Evolutionary conservation across 441 rosid species (phyloP), one percentile per base, ranked within the genome.

Genomic region (Adansonia grandidieri): DNA sequence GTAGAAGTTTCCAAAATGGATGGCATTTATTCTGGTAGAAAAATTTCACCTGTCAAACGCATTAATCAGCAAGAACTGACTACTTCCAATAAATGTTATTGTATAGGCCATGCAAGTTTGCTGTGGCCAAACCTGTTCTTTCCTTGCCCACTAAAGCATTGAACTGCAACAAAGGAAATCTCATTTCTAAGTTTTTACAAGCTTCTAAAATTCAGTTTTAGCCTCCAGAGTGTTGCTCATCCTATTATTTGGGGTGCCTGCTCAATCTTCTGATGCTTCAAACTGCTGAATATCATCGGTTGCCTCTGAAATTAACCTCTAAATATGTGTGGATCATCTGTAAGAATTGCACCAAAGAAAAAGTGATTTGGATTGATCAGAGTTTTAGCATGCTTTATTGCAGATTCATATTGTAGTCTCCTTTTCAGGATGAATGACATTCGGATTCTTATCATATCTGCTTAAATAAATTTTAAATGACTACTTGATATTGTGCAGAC

Each of bases 401-500:
- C 19, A 37, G 47, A 14, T 51, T 15, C 15, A 51, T 50, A 50
- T 53, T 28, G 22, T 71, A 53, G 6, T 73, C 3, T 73, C 53
- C 28, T 17, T 57, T 57, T 73, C 17, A 19, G 37, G 65, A 57
- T 19, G 37, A 73, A 42, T 37, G 47, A 50, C 57, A 1, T 37
- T 17, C 9, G 65, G n/a, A 14, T 72, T 72, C 48, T 40, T 57
- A 11, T 73, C 9, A 19, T 51, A 19, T 71, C 51, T 17, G 76
- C 48, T 6, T 64, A 64, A 15, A 64, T 64, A 64, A 37, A 64
- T 6, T 14, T 56, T 40, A 65, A 53, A 22, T 13, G 17, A 65
- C 50, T 19, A 64, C 65, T 78, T 69, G 54, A 45, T 82, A 24
- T 76, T 45, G 51, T 85, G 83, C 98, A 97, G 99, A 91, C 91